Base-by-base conservation (phyloP, 768 basidiomycete genomes). In the Xerocomus brunneocitrinus region DNA sequence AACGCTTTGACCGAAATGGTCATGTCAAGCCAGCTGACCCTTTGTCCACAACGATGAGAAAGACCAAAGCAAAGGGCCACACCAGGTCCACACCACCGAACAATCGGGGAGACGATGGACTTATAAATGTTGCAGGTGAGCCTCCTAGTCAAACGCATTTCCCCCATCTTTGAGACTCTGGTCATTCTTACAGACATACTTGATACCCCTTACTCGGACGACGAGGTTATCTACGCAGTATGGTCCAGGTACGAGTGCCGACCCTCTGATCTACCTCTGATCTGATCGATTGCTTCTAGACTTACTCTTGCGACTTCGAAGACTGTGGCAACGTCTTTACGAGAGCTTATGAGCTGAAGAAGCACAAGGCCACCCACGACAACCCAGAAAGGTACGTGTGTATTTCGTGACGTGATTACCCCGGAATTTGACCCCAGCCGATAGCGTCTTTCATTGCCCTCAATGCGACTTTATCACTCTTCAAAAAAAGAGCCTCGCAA, bases 311-410 rank as follows among this genome's bases (percentile, higher is more conserved):
- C 38, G 32, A 13, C 12, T 34, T 42, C 35, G 5, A 28, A 1
- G 2, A 44, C 25, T 34, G 13, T 69, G 38, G 19, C 24, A 22
- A 24, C 42, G 40, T 35, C 40, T 68, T 67, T 16, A 14, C 24
- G 9, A 68, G 31, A 32, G 43, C 52, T 5, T 53, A 40, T 8
- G 57, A 68, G 19, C 52, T 68, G 28, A 64, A 35, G 30, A 62
- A 65, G 42, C 68, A 69, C 36, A 62, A 25, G 43, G 47, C 31
- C 10, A 47, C 45, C 0, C 67, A 69, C 35, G 48, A 55, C 1
- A 3, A 54, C 8, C 56, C 58, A 0, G 44, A 53, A 9, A 50
- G 45, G 63, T 66, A 40, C 2, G 61, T 36, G 5, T 40, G 8
- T 24, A 40, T 40, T 8, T 40, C 16, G 8, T 10, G 19, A 22